phyloP scores from a whole-genome alignment of 192 early-diverging fungal genomes.

The Coemansia sp. region DNA sequence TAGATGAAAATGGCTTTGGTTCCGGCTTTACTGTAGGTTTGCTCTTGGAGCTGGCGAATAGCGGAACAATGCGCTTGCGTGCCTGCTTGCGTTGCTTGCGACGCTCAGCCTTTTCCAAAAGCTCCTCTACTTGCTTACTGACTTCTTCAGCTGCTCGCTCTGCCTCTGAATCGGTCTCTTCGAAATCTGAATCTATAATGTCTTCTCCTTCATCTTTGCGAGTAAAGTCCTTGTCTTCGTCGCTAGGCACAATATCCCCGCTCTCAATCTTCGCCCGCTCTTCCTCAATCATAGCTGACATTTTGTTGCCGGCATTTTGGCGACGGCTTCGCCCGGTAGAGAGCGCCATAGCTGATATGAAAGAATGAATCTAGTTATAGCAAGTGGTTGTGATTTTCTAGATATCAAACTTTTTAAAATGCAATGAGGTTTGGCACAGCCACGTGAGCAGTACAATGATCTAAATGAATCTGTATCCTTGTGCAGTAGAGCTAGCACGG shows the following conservation, averaged over 20 bases:
- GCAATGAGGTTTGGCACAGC: too few relatives aligned
- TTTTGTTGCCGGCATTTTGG: slow-evolving; percentile 49
- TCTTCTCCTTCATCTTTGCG: slow-evolving; percentile 32
- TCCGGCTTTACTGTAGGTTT: not conserved
- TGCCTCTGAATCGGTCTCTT: slow-evolving; percentile 49
- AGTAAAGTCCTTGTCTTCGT: slow-evolving; percentile 48
- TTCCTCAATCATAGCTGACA: slow-evolving; percentile 42
- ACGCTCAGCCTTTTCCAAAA: slow-evolving; percentile 26
- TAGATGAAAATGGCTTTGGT: not conserved
- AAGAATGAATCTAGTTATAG: too few relatives aligned
- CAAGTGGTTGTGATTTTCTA: slow-evolving; percentile 47
- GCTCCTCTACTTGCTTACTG: slow-evolving; percentile 23
- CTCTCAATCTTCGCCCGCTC: slow-evolving; percentile 41
- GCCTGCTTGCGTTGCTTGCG: slow-evolving; percentile 32
- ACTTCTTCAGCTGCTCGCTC: slow-evolving; percentile 28
- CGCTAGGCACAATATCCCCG: slow-evolving; percentile 30
- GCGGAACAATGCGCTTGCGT: slow-evolving; percentile 35
- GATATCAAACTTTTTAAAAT: not conserved
- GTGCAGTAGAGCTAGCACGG: not conserved
- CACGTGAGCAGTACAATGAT: too few relatives aligned
- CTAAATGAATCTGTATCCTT: too few relatives aligned
- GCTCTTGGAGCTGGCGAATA: slow-evolving; percentile 25
- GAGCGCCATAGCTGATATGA: too few relatives aligned
- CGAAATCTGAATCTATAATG: slow-evolving; percentile 42
- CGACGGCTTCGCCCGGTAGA: slow-evolving; percentile 26